Base-by-base conservation (phyloP, 1,284 basidiomycete genomes). In the Cutaneotrichosporon arboriforme region DNA sequence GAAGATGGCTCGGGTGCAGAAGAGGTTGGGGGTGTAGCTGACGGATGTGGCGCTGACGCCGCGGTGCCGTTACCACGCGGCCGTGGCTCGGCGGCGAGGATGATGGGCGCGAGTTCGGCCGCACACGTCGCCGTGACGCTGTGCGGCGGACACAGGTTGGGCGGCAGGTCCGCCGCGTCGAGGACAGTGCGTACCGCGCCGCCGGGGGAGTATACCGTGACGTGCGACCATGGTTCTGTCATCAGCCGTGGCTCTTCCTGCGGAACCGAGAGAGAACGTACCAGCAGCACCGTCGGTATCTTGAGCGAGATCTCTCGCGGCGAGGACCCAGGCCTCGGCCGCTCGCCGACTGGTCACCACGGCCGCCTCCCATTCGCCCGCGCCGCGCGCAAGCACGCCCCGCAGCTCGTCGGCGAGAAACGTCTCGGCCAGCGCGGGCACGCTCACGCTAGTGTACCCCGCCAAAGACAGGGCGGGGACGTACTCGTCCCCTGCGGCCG, bases 311-410 rank as follows among this genome's bases (percentile, higher is more conserved):
- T 38, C 21, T 4, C 23, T 3, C 14, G 48, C 57, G 12, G 66
- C 66, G 18, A 45, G 37, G 7, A 58, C 47, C 68, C 68, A 72
- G 9, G 60, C 66, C 36, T 69, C 66, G 1, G 60, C 69, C 10
- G 66, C 64, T 4, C 69, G 48, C 37, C 64, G 62, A 33, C 56
- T 60, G 8, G 64, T 68, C 13, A 67, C 60, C 0, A 72, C 45
- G 37, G 67, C 63, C 1, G 59, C 69, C 48, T 64, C 57, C 65
- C 65, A 70, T 18, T 40, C 10, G 8, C 39, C 50, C 4, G 43
- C 55, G 33, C 50, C 59, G 1, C 44, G 33, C 5, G 22, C 20
- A 10, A 69, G 34, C n/a, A 58, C 26, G 1, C 41, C 39, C 8
- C 15, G 40, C 4, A 72, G 56, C 22, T 53, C 57, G 13, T 43